These are phyloP conservation scores for Talaromyces sp. DNA, from an alignment of 2,329 filamentous ascomycete species.

Conservation along the genomic window DNA sequence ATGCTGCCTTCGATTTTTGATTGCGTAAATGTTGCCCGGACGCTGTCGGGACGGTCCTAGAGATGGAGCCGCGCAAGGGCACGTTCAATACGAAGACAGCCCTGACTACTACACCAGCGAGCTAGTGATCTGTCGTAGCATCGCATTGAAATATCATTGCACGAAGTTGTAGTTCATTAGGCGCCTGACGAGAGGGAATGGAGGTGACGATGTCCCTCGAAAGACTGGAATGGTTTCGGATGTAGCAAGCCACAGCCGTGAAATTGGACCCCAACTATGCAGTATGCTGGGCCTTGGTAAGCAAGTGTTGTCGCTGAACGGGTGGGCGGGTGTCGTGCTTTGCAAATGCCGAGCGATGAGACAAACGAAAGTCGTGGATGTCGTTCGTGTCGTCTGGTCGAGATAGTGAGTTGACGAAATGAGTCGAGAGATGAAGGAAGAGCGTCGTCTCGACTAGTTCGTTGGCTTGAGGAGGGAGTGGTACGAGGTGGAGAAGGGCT, in stretches of 20 bases:
- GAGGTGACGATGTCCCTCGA: neutral
- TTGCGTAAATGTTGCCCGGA: neutral
- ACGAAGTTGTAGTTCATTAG: constrained; percentile 1
- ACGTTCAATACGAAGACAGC: constrained; percentile 4
- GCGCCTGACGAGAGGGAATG: neutral
- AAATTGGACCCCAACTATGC: constrained; percentile 13
- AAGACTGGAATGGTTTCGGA: neutral
- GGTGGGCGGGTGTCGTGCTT: neutral
- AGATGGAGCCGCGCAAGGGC: neutral
- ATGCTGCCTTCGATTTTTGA: neutral
- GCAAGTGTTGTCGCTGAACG: neutral
- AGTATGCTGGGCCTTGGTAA: neutral
- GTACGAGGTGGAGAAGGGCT: neutral
- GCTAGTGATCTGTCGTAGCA: constrained; percentile 7
- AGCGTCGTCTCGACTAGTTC: neutral
- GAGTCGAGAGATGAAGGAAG: neutral
- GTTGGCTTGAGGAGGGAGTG: neutral
- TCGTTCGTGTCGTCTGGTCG: neutral
- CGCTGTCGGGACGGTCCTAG: neutral
- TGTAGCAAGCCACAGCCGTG: constrained; percentile 8
- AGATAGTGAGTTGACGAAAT: neutral
- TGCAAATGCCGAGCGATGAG: neutral
- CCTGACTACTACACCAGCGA: constrained; percentile 10
- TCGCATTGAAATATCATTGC: constrained; percentile 12
- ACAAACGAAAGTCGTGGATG: neutral